Evolutionary conservation across 225 moss, liverwort and hornwort species (phyloP).

Genomic region (Asterella californica): DNA sequence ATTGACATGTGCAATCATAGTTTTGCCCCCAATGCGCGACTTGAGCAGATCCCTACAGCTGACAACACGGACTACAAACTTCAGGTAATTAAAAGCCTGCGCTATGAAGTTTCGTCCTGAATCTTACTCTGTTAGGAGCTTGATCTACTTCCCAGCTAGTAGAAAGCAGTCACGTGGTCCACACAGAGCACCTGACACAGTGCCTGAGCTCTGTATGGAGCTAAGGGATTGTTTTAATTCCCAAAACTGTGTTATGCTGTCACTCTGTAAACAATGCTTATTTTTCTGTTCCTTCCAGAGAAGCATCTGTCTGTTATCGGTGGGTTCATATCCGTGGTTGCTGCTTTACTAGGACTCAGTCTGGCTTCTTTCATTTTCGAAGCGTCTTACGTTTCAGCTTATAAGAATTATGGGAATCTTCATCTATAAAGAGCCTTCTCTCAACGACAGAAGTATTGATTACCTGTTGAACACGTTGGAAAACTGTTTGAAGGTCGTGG

Average conservation of each 20-base stretch:
- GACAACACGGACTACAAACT: constrained; percentile 32
- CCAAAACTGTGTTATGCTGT: neutral
- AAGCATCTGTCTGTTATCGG: too few species aligned
- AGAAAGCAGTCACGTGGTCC: neutral
- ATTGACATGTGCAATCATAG: constrained; percentile 85
- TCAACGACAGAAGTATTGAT: neutral
- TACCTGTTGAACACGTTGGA: neutral
- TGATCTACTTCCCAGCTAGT: neutral
- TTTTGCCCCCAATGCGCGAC: constrained; percentile 55
- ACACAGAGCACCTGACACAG: too few species aligned
- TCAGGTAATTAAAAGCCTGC: constrained; percentile 34
- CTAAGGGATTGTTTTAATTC: neutral
- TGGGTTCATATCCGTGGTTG: too few species aligned
- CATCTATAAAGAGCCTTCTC: neutral
- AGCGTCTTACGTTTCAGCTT: neutral
- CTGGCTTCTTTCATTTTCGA: too few species aligned
- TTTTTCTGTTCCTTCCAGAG: too few species aligned
- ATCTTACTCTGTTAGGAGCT: neutral
- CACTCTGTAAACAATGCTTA: too few species aligned
- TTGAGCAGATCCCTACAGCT: constrained; percentile 43
- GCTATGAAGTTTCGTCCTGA: neutral
- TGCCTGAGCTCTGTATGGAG: neutral
- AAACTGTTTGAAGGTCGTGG: constrained; percentile 44
- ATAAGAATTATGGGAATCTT: neutral
- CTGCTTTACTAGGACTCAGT: too few species aligned